Percentiles rank a stretch among this genome's conserved stretches.
Evolutionary conservation across 2,329 filamentous ascomycete species (phyloP).

Genomic region (Clarireedia monteithiana): DNA sequence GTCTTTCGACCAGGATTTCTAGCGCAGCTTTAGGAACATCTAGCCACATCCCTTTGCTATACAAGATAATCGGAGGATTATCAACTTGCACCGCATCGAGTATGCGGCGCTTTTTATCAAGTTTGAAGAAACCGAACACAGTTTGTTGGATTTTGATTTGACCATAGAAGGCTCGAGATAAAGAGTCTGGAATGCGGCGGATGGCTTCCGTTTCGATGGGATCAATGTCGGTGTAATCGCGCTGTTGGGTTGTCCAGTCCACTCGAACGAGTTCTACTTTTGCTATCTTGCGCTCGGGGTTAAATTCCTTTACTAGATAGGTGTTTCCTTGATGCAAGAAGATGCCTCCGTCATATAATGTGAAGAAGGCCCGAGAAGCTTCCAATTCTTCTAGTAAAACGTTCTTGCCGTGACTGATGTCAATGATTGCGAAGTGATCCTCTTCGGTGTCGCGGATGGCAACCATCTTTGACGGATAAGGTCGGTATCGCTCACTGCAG

Average conservation of each 20-base stretch:
- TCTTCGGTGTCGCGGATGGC: slow-evolving; percentile 85
- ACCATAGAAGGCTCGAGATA: slow-evolving; percentile 74
- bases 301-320: slow-evolving; percentile 86
- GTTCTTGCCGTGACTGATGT: slow-evolving; percentile 76
- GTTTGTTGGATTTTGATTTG: slow-evolving; percentile 77
- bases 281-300: slow-evolving; percentile 71
- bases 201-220: slow-evolving; percentile 88
- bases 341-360: slow-evolving; percentile 92
- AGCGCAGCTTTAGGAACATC: slow-evolving; percentile 77
- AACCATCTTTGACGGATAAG: slow-evolving; percentile 73
- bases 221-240: slow-evolving; percentile 91
- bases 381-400: slow-evolving; percentile 91
- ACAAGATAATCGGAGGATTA: slow-evolving; percentile 80
- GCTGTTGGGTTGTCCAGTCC: slow-evolving; percentile 89
- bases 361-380: slow-evolving; percentile 89
- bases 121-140: slow-evolving; percentile 95
- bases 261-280: slow-evolving; percentile 84
- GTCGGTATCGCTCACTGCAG: slow-evolving; percentile 80
- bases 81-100: slow-evolving; percentile 90
- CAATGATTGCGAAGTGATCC: slow-evolving; percentile 88
- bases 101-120: slow-evolving; percentile 79
- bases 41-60: slow-evolving; percentile 90
- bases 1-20: slow-evolving; percentile 64
- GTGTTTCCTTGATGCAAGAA: slow-evolving; percentile 94
- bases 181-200: slow-evolving; percentile 55